These are phyloP conservation scores for Cryptosporidium meleagridis DNA, from an alignment of 169 alveolate species.

Conservation along the genomic window DNA sequence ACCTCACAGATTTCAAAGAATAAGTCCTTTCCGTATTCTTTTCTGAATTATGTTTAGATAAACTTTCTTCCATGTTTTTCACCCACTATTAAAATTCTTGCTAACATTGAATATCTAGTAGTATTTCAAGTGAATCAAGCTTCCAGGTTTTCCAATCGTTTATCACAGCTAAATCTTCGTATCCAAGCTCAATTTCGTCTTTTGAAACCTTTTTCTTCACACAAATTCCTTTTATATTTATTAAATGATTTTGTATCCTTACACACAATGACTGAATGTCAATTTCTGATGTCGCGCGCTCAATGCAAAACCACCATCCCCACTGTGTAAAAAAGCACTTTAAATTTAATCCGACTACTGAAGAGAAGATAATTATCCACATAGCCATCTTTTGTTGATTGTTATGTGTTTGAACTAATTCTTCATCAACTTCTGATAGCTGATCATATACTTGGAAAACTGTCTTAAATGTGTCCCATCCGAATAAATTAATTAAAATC, in stretches of 20 bases:
- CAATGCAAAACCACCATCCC: slow-evolving; percentile 73
- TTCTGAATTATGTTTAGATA: neutral
- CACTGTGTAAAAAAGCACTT: slow-evolving; percentile 32
- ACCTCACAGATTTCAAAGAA: neutral
- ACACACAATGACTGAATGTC: slow-evolving; percentile 55
- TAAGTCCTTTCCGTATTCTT: neutral
- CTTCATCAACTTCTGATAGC: neutral
- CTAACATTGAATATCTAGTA: slow-evolving; percentile 9
- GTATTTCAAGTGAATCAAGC: slow-evolving; percentile 14
- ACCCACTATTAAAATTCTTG: neutral
- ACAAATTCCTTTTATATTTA: slow-evolving; percentile 2
- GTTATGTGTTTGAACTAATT: neutral
- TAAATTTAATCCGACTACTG: slow-evolving; percentile 12
- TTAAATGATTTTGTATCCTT: slow-evolving; percentile 16
- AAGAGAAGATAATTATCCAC: slow-evolving; percentile 60
- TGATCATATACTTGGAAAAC: slow-evolving; percentile 34
- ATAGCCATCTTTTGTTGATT: slow-evolving; percentile 19
- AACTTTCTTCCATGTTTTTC: slow-evolving; percentile 18
- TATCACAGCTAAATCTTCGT: slow-evolving; percentile 34
- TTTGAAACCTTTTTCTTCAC: slow-evolving; percentile 18
- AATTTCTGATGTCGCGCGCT: slow-evolving; percentile 47
- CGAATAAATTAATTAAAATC: slow-evolving; percentile 2
- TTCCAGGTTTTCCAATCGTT: slow-evolving; percentile 33
- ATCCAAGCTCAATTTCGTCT: slow-evolving; percentile 8
- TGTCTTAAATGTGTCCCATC: slow-evolving; percentile 47